Evolutionary conservation across 1,139 yeast species (phyloP).

Genomic region (Lipomyces yarrowii): DNA sequence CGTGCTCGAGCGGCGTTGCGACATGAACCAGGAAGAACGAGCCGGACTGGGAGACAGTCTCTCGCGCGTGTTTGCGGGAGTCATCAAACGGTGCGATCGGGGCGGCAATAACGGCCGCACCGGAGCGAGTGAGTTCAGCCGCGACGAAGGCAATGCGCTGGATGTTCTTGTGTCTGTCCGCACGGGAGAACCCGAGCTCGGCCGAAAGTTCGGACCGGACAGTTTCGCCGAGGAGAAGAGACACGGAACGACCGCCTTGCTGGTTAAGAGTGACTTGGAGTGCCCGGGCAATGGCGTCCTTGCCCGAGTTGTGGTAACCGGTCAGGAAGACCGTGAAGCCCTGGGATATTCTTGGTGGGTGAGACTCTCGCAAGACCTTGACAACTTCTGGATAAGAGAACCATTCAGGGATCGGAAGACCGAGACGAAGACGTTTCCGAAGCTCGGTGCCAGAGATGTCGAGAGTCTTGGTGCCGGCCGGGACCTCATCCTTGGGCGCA

Average conservation of each 20-base stretch:
- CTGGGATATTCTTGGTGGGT: slow-evolving; percentile 88
- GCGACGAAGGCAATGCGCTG: slow-evolving; percentile 62
- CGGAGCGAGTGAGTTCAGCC: slow-evolving; percentile 83
- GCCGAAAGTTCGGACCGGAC: slow-evolving; percentile 50
- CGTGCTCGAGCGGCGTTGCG: slow-evolving; percentile 51
- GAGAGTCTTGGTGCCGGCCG: slow-evolving; percentile 76
- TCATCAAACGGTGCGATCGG: slow-evolving; percentile 53
- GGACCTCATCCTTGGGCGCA: slow-evolving; percentile 92
- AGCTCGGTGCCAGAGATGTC: slow-evolving; percentile 95
- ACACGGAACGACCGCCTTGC: slow-evolving; percentile 83
- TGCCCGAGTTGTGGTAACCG: slow-evolving; percentile 59
- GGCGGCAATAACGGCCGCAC: slow-evolving; percentile 83
- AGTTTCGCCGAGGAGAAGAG: slow-evolving; percentile 60
- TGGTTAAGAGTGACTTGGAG: slow-evolving; percentile 89
- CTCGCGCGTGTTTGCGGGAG: slow-evolving; percentile 46
- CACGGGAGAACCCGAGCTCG: slow-evolving; percentile 48
- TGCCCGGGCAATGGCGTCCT: slow-evolving; percentile 75
- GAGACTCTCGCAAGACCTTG: slow-evolving; percentile 82
- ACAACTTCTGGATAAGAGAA: slow-evolving; percentile 97
- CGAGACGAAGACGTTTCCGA: slow-evolving; percentile 83
- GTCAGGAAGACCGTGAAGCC: slow-evolving; percentile 76
- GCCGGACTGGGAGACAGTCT: slow-evolving; percentile 52
- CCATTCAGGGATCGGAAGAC: slow-evolving; percentile 92
- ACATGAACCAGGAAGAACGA: slow-evolving; percentile 54
- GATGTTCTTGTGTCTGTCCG: slow-evolving; percentile 48